Percentiles rank a stretch among this genome's conserved stretches.
Conservation (phyloP, 169 alveolate species). For the Cryptosporidium parvum region DNA sequence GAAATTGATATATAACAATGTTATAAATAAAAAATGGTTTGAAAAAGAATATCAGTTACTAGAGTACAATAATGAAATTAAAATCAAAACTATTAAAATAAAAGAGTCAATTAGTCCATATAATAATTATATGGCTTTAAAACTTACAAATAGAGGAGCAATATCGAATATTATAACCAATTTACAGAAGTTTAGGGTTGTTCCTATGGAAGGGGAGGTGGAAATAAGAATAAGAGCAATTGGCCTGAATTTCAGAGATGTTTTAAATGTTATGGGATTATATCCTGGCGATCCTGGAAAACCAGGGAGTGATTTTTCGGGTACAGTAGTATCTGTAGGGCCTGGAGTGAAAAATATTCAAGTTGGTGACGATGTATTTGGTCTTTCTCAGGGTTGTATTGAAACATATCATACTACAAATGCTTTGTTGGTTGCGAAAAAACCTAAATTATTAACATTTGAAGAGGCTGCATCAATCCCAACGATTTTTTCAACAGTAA, state of each 20-base stretch:
- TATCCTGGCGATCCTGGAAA: slow-evolving; percentile 79
- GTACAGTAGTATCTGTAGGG: slow-evolving; percentile 77
- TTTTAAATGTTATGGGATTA: slow-evolving; percentile 80
- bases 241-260: slow-evolving; percentile 81
- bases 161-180: slow-evolving; percentile 33
- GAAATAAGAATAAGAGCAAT: slow-evolving; percentile 79
- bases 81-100: slow-evolving; percentile 28
- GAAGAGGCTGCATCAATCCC: slow-evolving; percentile 77
- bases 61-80: background rate
- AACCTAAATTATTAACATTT: slow-evolving; percentile 45
- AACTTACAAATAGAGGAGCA: slow-evolving; percentile 37
- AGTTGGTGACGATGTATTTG: slow-evolving; percentile 79
- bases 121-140: slow-evolving; percentile 12
- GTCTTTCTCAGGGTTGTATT: slow-evolving; percentile 75
- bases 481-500: slow-evolving; percentile 69
- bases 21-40: slow-evolving; percentile 16
- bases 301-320: slow-evolving; percentile 81
- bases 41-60: slow-evolving; percentile 54
- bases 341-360: slow-evolving; percentile 37
- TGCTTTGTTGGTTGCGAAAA: slow-evolving; percentile 47
- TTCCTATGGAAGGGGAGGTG: slow-evolving; percentile 41
- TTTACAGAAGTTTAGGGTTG: slow-evolving; percentile 13
- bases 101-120: background rate
- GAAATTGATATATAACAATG: background rate
- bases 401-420: slow-evolving; percentile 62